Base-by-base conservation (phyloP, 176 grass and related monocot genomes). In the barley (Hordeum vulgare) region DNA sequence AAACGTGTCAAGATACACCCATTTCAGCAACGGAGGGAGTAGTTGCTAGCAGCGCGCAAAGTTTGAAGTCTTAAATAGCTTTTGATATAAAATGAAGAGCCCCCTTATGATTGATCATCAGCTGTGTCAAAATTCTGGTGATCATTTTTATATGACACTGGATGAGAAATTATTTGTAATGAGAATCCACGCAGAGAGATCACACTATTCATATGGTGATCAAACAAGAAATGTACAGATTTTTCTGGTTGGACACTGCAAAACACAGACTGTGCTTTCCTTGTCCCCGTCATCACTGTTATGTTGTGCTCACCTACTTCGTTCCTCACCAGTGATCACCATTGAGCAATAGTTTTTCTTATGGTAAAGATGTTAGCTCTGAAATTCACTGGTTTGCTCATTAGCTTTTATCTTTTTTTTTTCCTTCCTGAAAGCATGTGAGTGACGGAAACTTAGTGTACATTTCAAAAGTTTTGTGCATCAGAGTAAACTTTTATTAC, bases 271-370 rank as follows among this genome's bases (percentile, higher is more conserved):
- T 71, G 9, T 14, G 14, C 71, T 81, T 36, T 85, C 70, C 24
- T 17, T 71, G 18, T n/a, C n/a, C 27, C 18, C 20, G 12, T 77
- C 7, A 21, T 44, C 37, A 33, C 2, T 75, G 25, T 29, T 44
- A 37, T 69, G 21, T 31, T 84, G n/a, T 53, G n/a, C 27, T 35
- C 28, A 40, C 37, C 79, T 68, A 73, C 35, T 84, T 73, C 74
- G n/a, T 20, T 79, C 26, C 14, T 69, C 35, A 69, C 23, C 40
- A 9, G 11, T 27, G 7, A 23, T 8, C 14, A 73, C 17, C 45
- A 17, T 42, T 58, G 21, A 64, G 28, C 37, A 60, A 64, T 8
- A 23, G 8, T 13, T 8, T 4, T 20, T 61, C 15, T n/a, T 57
- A 65, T 27, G 36, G n/a, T 61, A 51, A 54, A 86, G 11, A 67